Base-by-base conservation (phyloP, 129 eudicot species). In the Flaveria linearis region DNA sequence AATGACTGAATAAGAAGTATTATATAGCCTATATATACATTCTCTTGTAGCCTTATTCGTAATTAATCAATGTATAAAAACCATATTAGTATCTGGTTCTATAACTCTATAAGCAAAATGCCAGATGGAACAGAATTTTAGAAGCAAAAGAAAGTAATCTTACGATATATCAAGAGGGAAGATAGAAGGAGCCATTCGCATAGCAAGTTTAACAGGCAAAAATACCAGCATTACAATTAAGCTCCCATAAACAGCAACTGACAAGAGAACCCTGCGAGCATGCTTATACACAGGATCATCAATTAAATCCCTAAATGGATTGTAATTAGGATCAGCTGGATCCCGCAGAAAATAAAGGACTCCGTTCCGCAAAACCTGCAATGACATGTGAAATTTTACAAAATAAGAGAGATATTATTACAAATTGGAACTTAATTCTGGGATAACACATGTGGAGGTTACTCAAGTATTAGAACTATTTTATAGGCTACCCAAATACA, bases 231-330 rank as follows among this genome's bases (percentile, higher is more conserved):
- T 88, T 68, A 90, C 97, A 13, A 93, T 88, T 65, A 93, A 86
- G 72, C 96, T 90, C 57, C 98, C 98, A 76, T 90, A 93, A 33
- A 93, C 97, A 79, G 91, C 88, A 18, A 93, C 96, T 45, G 98
- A 93, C 82, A 90, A 85, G 74, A 93, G 76, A 72, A 90, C 98
- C 81, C 97, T 85, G 49, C 97, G 96, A 43, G 97, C 98, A 87
- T 93, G 97, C 81, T 93, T 93, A 84, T 93, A 92, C 52, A 90
- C 98, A 82, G 97, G 98, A 84, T 93, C 97, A 84, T 93, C 98
- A 68, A 93, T 90, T 53, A 88, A 76, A 83, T 90, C 98, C 55
- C 97, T 89, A 74, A 93, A 88, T 11, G 98, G 98, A 45, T 93
- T 93, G 78, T 90, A 90, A 80, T 93, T 93, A 17, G 98, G 98